Evolutionary conservation across 2,329 filamentous ascomycete species (phyloP), one percentile per base, ranked within the genome.

Genomic region (Paecilomyces sp.): DNA sequence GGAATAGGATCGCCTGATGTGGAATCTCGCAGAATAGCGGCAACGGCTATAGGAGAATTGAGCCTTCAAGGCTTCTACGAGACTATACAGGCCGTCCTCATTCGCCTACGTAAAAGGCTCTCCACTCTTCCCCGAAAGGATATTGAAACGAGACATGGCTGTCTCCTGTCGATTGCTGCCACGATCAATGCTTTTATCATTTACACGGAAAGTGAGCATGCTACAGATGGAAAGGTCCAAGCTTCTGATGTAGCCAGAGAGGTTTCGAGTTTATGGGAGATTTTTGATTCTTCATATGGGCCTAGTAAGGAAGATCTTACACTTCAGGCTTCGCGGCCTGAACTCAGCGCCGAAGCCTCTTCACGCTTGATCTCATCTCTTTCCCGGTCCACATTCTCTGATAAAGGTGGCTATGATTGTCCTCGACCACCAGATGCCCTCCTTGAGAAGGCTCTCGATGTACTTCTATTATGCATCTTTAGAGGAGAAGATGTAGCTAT

Each of bases 1-100:
- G 94, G 94, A 0, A 84, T 95, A n/a, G 87, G 88, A 0, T 91
- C 95, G 64, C 80, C 86, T 8, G 92, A 97, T 72, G 82, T 86
- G 0, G 78, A 82, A 5, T 91, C 91, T 1, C 84, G 94, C 62
- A 83, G 90, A 65, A 83, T 85, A 56, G 88, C 91, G 13, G 91
- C 89, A 1, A 75, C 74, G 1, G 87, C 90, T 0, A 86, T 93
- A 66, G 90, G 90, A 12, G 63, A 60, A 13, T 60, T 80, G 33
- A 75, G 74, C 51, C 64, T 64, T 5, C 72, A 76, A 47, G 60
- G 67, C 52, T 67, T 66, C 1, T 74, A 68, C 63, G 68, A 67
- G 47, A 69, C 68, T 0, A 61, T 77, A 52, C 57, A 58, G 1
- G 60, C 68, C 4, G 72, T 75, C 4, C 55, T 76, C 30, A 68